Conservation (phyloP, 139 green algal species). For the Coccomyxa sp. region DNA sequence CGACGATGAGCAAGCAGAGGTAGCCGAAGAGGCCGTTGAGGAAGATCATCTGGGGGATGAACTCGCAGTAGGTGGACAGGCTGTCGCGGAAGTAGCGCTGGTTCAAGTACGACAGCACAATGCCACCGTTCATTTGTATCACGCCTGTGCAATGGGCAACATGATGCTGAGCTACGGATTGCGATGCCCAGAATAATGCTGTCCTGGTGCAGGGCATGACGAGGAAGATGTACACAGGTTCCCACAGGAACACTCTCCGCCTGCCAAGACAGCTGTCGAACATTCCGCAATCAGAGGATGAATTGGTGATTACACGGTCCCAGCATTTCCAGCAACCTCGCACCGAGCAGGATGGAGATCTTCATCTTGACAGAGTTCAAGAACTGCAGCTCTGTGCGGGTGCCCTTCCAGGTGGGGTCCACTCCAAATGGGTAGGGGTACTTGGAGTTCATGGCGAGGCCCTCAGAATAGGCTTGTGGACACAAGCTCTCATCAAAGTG, state of each 20-base stretch:
- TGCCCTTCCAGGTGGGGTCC: conserved; percentile 95
- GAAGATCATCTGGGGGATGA: conserved; percentile 90
- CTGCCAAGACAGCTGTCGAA: too few relatives aligned
- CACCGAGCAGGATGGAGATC: conserved; percentile 93
- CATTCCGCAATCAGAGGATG: too few relatives aligned
- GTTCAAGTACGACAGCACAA: conserved; percentile 92
- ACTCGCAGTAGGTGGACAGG: conserved; percentile 78
- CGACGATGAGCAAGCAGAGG: conserved; percentile 90
- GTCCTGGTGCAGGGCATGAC: too few relatives aligned
- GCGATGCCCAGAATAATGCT: too few relatives aligned
- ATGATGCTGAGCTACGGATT: too few relatives aligned
- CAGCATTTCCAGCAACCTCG: too few relatives aligned
- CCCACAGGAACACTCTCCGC: too few relatives aligned
- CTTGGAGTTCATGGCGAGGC: conserved; percentile 32
- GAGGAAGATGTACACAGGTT: too few relatives aligned
- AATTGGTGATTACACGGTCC: too few relatives aligned
- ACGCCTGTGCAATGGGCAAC: conserved; percentile 32
- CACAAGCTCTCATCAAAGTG: conserved; percentile 33
- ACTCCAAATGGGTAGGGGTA: conserved; percentile 85
- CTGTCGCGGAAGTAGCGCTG: conserved; percentile 78
- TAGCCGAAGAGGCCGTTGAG: conserved; percentile 96
- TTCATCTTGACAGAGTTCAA: conserved; percentile 99
- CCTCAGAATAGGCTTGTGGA: conserved; percentile 35
- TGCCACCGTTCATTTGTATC: conserved; percentile 94
- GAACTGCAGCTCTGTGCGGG: conserved; percentile 91